These are phyloP conservation scores for Blastocystis sp. DNA, from an alignment of 352 stramenopile genomes.

Conservation along the genomic window DNA sequence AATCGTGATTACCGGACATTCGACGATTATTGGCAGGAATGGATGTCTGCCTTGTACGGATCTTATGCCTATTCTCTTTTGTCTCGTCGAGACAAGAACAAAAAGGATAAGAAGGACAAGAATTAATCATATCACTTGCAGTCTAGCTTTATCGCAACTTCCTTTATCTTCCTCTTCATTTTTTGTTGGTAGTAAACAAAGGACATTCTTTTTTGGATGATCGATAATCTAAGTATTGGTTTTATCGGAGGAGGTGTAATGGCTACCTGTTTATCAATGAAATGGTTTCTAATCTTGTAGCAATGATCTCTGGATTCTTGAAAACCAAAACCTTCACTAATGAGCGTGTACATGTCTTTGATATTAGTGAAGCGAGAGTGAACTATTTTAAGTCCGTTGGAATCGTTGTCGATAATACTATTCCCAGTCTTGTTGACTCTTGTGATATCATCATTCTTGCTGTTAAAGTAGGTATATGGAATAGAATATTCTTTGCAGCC, in stretches of 20 bases:
- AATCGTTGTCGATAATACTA: constrained; percentile 67
- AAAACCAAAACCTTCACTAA: constrained; percentile 67
- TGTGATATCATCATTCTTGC: constrained; percentile 77
- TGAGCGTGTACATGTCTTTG: constrained; percentile 70
- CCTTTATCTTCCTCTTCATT: background rate
- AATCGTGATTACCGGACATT: constrained; percentile 64
- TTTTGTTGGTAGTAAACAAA: background rate
- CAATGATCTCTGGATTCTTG: constrained; percentile 61
- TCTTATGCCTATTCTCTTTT: constrained; percentile 57
- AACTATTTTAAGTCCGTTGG: constrained; percentile 70
- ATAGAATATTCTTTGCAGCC: constrained; percentile 17
- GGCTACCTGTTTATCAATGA: constrained; percentile 72
- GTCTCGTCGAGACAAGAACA: constrained; percentile 42
- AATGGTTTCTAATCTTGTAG: background rate
- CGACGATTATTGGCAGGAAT: constrained; percentile 38
- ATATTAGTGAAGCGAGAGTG: constrained; percentile 71
- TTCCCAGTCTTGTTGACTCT: constrained; percentile 48
- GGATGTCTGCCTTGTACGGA: constrained; percentile 50
- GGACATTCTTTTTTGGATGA: background rate
- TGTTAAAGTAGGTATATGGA: constrained; percentile 73
- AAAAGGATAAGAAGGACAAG: constrained; percentile 4
- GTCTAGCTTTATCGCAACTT: background rate
- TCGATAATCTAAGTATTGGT: constrained; percentile 69
- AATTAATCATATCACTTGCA: background rate
- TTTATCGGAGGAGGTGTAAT: constrained; percentile 76